Evolutionary conservation across 148 eudicot genomes (phyloP).

Genomic region (Suaeda aralocaspica): DNA sequence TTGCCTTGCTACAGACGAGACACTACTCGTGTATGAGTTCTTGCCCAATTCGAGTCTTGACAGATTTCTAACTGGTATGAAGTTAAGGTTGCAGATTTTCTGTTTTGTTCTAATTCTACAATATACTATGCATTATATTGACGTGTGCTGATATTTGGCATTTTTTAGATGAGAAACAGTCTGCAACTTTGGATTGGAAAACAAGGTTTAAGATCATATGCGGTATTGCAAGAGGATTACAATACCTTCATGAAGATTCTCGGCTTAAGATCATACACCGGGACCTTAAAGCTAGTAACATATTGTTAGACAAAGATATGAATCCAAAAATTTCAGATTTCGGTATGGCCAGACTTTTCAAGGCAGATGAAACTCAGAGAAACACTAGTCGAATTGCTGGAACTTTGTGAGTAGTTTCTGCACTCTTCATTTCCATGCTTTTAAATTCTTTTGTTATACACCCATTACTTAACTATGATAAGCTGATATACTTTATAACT

Average conservation of each 20-base stretch:
- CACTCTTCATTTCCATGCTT: no score
- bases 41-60: slow-evolving; percentile 33
- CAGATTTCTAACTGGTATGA: slow-evolving; percentile 27
- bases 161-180: slow-evolving; percentile 23
- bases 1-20: slow-evolving; percentile 21
- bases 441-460: not conserved
- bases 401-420: slow-evolving; percentile 27
- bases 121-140: not conserved
- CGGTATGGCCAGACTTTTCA: slow-evolving; percentile 35
- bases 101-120: not conserved
- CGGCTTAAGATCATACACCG: slow-evolving; percentile 34
- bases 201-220: slow-evolving; percentile 31
- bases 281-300: slow-evolving; percentile 27
- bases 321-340: slow-evolving; percentile 38
- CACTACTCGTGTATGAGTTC: slow-evolving; percentile 29
- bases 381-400: slow-evolving; percentile 29
- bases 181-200: slow-evolving; percentile 24
- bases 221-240: slow-evolving; percentile 29
- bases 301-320: slow-evolving; percentile 31
- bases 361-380: slow-evolving; percentile 29
- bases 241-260: slow-evolving; percentile 33
- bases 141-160: not conserved
- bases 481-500: not conserved
- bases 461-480: not conserved
- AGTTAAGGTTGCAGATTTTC: not conserved